Conservation (phyloP, 1,284 basidiomycete genomes). For the Ceraceosorus guamensis region DNA sequence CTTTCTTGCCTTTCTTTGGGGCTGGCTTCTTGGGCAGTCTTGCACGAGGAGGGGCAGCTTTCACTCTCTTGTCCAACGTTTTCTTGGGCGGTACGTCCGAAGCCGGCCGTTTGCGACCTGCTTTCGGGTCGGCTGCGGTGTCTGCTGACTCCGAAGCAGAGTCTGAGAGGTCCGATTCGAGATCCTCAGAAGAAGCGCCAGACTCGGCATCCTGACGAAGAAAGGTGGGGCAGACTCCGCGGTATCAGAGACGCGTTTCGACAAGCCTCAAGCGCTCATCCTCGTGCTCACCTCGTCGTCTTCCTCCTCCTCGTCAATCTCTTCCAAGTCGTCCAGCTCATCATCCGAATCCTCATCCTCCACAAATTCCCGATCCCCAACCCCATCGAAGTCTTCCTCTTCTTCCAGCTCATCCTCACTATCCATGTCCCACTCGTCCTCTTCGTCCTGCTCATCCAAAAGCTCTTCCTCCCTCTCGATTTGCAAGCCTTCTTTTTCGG, state of each 20-base stretch:
- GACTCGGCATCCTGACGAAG: no score
- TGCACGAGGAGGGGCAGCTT: background rate
- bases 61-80: constrained; percentile 12
- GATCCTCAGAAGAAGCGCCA: no score
- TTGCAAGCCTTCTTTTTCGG: constrained; percentile 19
- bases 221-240: no score
- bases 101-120: constrained; percentile 7
- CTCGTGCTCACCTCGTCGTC: constrained; percentile 11
- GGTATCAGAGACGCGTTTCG: no score
- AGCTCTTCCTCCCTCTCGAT: constrained; percentile 42
- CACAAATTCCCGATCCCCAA: constrained; percentile 40
- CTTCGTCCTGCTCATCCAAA: constrained; percentile 43
- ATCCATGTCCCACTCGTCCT: constrained; percentile 20
- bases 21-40: background rate
- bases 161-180: no score
- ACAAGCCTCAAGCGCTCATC: no score
- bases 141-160: background rate
- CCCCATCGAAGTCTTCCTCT: constrained; percentile 36
- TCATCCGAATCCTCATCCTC: constrained; percentile 31
- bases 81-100: background rate
- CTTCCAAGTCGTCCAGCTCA: constrained; percentile 5
- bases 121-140: constrained; percentile 7
- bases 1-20: constrained; percentile 12
- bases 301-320: constrained; percentile 22
- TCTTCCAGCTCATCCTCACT: constrained; percentile 37